Percentiles rank a stretch among this genome's conserved stretches.
Conservation (phyloP, 2,329 filamentous ascomycete species). For the Sporothrix dimorphospora region DNA sequence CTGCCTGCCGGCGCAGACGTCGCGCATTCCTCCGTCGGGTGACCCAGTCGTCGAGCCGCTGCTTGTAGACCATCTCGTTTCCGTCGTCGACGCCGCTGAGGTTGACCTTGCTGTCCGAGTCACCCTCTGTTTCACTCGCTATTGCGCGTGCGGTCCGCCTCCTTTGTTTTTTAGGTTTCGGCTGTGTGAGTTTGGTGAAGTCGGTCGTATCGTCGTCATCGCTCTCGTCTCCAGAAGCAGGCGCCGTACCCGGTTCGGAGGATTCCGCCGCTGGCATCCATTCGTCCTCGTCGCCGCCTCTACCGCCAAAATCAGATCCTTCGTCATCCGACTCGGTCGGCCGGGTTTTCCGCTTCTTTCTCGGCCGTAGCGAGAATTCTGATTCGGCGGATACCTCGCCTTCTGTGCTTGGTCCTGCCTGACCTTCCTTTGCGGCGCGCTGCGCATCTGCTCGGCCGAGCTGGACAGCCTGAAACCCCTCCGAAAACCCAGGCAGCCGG, state of each 20-base stretch:
- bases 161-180: conserved; percentile 46
- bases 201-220: conserved; percentile 25
- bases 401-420: conserved; percentile 31
- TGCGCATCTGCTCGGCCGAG: background rate
- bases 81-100: conserved; percentile 78
- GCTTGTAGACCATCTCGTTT: conserved; percentile 78
- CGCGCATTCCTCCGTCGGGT: conserved; percentile 51
- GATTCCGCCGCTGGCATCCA: conserved; percentile 34
- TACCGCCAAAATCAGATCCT: conserved; percentile 42
- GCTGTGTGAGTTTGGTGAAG: conserved; percentile 37
- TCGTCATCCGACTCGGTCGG: background rate
- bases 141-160: background rate
- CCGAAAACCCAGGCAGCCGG: conserved; percentile 71
- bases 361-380: conserved; percentile 62
- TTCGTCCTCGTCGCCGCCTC: conserved; percentile 47
- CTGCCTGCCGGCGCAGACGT: conserved; percentile 42
- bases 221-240: conserved; percentile 35
- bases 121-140: conserved; percentile 21
- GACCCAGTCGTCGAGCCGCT: conserved; percentile 76
- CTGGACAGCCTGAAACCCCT: conserved; percentile 42
- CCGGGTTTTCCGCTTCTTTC: conserved; percentile 57
- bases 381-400: conserved; percentile 48
- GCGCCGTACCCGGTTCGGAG: conserved; percentile 30
- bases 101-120: conserved; percentile 48
- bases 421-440: background rate